Conservation (phyloP, 1,139 yeast genomes). For the Lodderomyces pseudojiufengensis region DNA sequence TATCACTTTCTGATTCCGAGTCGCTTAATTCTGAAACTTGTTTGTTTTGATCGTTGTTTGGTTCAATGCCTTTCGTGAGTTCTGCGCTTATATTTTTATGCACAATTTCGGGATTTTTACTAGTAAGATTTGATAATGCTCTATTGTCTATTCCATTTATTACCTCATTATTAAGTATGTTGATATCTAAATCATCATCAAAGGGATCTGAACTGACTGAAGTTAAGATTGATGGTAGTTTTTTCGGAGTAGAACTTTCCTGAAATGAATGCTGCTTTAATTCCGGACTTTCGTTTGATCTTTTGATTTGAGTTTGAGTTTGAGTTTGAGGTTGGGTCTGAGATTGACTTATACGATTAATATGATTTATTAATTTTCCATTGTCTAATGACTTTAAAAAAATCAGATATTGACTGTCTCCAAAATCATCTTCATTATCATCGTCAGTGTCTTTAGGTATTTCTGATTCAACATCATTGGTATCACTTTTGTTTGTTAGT, state of each 20-base stretch:
- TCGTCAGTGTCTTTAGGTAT: neutral
- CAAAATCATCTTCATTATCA: neutral
- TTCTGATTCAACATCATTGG: too few species aligned
- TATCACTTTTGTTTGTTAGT: neutral
- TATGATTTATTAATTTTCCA: constrained; percentile 28
- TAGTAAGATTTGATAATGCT: too few species aligned
- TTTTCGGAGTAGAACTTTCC: constrained; percentile 14
- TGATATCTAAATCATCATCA: constrained; percentile 37
- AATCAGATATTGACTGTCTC: constrained; percentile 16
- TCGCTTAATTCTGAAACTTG: neutral
- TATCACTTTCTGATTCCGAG: constrained; percentile 4
- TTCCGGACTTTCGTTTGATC: neutral
- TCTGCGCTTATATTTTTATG: too few species aligned
- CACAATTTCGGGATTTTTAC: too few species aligned
- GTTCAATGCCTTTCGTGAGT: too few species aligned
- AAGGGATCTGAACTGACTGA: constrained; percentile 38
- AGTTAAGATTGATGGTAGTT: constrained; percentile 14
- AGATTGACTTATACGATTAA: constrained; percentile 25
- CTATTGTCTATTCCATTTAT: too few species aligned
- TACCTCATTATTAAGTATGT: neutral
- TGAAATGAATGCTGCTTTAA: constrained; percentile 9
- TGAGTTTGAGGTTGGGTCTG: constrained; percentile 2
- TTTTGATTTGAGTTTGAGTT: neutral
- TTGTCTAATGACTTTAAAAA: constrained; percentile 34
- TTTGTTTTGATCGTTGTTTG: neutral